Percentiles rank a stretch among this genome's conserved stretches.
Conservation (phyloP, 2,329 filamentous ascomycete species). For the Verticillium zaregamsianum region DNA sequence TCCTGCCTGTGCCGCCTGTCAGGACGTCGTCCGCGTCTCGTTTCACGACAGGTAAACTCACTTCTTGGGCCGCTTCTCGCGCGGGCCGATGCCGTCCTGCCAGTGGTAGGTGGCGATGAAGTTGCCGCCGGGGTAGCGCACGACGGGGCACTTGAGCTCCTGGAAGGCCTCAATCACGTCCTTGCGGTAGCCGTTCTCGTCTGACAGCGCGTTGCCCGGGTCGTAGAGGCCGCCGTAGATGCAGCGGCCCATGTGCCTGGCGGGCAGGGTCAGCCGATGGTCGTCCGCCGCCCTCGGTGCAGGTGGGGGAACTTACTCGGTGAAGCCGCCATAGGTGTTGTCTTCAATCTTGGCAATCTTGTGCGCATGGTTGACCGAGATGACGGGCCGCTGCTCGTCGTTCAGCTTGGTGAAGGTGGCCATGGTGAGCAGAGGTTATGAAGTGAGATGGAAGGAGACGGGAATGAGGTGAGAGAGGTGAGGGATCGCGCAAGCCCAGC, state of each 20-base stretch:
- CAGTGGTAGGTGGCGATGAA: constrained; percentile 84
- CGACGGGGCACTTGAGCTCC: constrained; percentile 71
- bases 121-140: constrained; percentile 80
- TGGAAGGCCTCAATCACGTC: constrained; percentile 72
- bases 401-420: constrained; percentile 67
- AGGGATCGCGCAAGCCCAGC: neutral
- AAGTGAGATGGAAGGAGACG: neutral
- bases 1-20: constrained; percentile 50
- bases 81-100: constrained; percentile 75
- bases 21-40: neutral
- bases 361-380: constrained; percentile 61
- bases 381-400: constrained; percentile 56
- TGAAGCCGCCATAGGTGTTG: constrained; percentile 81
- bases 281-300: neutral
- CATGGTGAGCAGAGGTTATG: constrained; percentile 40
- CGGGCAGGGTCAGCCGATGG: neutral
- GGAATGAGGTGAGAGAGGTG: neutral
- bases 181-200: constrained; percentile 70
- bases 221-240: constrained; percentile 87
- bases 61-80: constrained; percentile 57
- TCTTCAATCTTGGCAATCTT: constrained; percentile 71
- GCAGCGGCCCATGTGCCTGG: constrained; percentile 81
- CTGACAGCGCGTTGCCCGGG: constrained; percentile 67
- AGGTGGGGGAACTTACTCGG: constrained; percentile 54
- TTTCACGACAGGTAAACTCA: constrained; percentile 11